phyloP scores from a whole-genome alignment of 176 grass and related monocot genomes.

The Aegilops sharonensis region DNA sequence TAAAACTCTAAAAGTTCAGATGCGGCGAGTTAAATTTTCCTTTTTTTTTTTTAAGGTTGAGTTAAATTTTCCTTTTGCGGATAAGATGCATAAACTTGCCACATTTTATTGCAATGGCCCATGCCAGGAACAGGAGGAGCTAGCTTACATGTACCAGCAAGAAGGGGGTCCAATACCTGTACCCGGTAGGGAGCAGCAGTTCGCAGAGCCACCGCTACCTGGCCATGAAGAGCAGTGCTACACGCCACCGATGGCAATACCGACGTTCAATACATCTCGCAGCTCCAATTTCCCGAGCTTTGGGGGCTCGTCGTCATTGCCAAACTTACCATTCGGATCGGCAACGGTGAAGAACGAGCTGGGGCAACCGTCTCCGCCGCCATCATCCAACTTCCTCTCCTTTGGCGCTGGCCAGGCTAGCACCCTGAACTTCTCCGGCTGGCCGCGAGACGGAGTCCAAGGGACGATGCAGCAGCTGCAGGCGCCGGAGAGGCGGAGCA shows the following conservation, averaged over 20 bases:
- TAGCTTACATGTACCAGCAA: background rate
- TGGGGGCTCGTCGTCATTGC: background rate
- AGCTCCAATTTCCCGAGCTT: slow-evolving; percentile 20
- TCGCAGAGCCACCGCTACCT: background rate
- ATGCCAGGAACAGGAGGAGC: slow-evolving; percentile 31
- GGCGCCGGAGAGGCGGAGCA: slow-evolving; percentile 37
- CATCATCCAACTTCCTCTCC: slow-evolving; percentile 32
- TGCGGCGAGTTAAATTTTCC: background rate
- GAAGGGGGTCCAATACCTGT: background rate
- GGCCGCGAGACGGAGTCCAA: slow-evolving; percentile 21
- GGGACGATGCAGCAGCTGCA: slow-evolving; percentile 7
- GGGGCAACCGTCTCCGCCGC: background rate
- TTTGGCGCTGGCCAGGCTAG: slow-evolving; percentile 23
- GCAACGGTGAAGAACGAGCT: background rate
- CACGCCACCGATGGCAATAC: background rate
- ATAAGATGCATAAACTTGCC: background rate
- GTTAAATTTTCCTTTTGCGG: background rate
- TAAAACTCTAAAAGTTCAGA: background rate
- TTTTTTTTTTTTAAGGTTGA: too few species aligned
- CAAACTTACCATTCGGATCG: slow-evolving; percentile 12
- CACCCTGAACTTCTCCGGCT: slow-evolving; percentile 41
- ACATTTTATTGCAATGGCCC: background rate
- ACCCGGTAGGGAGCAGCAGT: slow-evolving; percentile 6
- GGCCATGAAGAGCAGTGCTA: slow-evolving; percentile 23
- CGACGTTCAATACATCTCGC: background rate